Evolutionary conservation across 1,284 basidiomycete genomes (phyloP).

Genomic region (Austroboletus novae-zelandiae): DNA sequence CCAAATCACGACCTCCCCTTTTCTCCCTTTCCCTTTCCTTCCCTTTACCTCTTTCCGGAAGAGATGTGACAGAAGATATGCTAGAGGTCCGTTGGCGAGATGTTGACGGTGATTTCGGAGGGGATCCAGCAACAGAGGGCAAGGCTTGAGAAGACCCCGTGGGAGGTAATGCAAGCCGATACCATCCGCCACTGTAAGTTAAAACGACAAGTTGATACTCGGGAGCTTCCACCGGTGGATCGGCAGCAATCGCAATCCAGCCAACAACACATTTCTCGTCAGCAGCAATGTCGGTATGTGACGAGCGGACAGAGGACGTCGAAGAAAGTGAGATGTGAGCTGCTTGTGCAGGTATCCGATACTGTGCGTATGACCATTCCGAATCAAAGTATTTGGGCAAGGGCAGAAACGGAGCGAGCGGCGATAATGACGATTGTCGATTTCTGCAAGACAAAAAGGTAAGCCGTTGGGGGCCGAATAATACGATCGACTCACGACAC

Average conservation of each 20-base stretch:
- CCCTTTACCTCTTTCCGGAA: conserved; percentile 57
- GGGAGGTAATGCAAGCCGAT: conserved; percentile 73
- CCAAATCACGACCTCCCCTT: conserved; percentile 63
- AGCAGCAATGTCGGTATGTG: conserved; percentile 64
- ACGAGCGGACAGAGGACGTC: conserved; percentile 51
- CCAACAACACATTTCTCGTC: conserved; percentile 84
- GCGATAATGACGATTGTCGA: conserved; percentile 76
- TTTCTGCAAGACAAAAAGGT: conserved; percentile 47
- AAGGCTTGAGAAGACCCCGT: conserved; percentile 27
- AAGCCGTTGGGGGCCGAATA: conserved; percentile 3
- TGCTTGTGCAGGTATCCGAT: conserved; percentile 81
- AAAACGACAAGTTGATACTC: conserved; percentile 82
- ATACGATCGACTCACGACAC: conserved; percentile 51
- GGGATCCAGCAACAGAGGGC: conserved; percentile 35
- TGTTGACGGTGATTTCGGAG: conserved; percentile 39
- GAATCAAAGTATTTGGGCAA: conserved; percentile 93
- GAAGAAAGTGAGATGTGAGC: conserved; percentile 75
- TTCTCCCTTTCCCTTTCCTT: conserved; percentile 55
- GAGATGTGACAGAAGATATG: conserved; percentile 47
- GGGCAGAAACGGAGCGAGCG: conserved; percentile 72
- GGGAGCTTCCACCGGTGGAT: conserved; percentile 26
- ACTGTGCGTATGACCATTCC: conserved; percentile 92
- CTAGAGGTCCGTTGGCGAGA: conserved; percentile 50
- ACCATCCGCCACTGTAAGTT: conserved; percentile 92
- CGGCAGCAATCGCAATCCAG: conserved; percentile 69